Percentiles rank a stretch among this genome's conserved stretches.
These are phyloP conservation scores for Picea engelmannii DNA, from an alignment of 83 land plant species.

Conservation along the genomic window DNA sequence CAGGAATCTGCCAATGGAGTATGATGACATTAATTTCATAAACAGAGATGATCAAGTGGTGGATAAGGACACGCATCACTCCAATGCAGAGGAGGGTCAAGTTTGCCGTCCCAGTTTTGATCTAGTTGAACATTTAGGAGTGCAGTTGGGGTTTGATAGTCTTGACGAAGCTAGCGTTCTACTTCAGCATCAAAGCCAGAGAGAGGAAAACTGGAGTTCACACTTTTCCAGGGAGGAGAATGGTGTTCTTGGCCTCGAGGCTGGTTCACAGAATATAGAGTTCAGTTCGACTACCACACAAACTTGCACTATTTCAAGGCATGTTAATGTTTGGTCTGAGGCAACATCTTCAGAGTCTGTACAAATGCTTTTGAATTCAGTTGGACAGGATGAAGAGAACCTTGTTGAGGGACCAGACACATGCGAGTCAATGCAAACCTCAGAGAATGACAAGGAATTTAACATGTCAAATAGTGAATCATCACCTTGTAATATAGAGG, in stretches of 20 bases:
- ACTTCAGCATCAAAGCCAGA: constrained; percentile 53
- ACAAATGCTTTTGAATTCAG: constrained; percentile 75
- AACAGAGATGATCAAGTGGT: constrained; percentile 55
- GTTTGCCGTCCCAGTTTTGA: constrained; percentile 62
- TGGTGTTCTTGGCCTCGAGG: constrained; percentile 12
- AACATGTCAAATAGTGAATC: constrained; percentile 6
- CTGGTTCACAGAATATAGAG: constrained; percentile 36
- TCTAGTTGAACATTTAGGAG: constrained; percentile 58
- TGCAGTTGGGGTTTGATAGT: constrained; percentile 60
- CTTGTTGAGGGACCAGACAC: constrained; percentile 19
- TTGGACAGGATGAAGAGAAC: constrained; percentile 62
- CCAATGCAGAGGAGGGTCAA: constrained; percentile 37
- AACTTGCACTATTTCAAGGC: constrained; percentile 54
- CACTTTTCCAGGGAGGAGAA: constrained; percentile 54
- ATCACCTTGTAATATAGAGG: constrained; percentile 13
- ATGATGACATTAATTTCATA: constrained; percentile 64
- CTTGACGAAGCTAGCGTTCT: constrained; percentile 53
- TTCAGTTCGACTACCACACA: constrained; percentile 51
- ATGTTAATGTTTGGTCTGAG: constrained; percentile 61
- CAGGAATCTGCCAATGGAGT: constrained; percentile 72
- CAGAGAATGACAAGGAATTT: constrained; percentile 23
- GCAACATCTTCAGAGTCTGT: constrained; percentile 79
- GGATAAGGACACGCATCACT: constrained; percentile 43
- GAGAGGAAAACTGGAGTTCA: constrained; percentile 57
- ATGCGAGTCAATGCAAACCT: constrained; percentile 20